Percentiles rank a stretch among this genome's conserved stretches.
Conservation (phyloP, 2,329 filamentous ascomycete species). For the Ophiocordyceps unilateralis region DNA sequence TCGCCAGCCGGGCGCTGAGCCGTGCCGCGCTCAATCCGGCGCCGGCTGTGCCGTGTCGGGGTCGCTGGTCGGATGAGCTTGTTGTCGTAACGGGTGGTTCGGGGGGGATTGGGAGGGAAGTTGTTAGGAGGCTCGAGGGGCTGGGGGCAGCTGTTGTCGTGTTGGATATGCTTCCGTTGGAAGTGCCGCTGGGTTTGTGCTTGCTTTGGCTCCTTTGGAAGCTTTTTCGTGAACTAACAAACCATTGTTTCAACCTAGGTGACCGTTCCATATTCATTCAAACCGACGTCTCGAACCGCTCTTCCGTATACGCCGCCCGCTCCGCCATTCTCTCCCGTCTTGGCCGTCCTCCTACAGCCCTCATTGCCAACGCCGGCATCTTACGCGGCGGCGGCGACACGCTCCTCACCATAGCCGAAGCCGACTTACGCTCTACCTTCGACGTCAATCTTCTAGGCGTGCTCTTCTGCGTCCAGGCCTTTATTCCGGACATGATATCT, state of each 20-base stretch:
- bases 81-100: not conserved
- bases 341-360: not conserved
- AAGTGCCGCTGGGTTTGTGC: not conserved
- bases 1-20: not conserved
- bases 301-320: not conserved
- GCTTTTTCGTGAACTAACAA: not conserved
- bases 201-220: not conserved
- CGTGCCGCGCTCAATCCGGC: not conserved
- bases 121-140: not conserved
- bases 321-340: not conserved
- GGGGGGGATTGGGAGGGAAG: not conserved
- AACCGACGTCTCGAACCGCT: not conserved
- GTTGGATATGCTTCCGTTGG: not conserved
- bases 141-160: not conserved
- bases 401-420: not conserved
- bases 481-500: not conserved
- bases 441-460: not conserved
- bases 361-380: not conserved
- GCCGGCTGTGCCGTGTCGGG: not conserved
- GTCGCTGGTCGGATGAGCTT: not conserved
- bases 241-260: not conserved
- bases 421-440: not conserved
- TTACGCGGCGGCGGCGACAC: not conserved
- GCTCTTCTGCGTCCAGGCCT: not conserved
- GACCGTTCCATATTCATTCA: not conserved